Evolutionary conservation across 306 rosid genomes (phyloP), one percentile per base, ranked within the genome.

Genomic region (Elaeagnus macrophylla): DNA sequence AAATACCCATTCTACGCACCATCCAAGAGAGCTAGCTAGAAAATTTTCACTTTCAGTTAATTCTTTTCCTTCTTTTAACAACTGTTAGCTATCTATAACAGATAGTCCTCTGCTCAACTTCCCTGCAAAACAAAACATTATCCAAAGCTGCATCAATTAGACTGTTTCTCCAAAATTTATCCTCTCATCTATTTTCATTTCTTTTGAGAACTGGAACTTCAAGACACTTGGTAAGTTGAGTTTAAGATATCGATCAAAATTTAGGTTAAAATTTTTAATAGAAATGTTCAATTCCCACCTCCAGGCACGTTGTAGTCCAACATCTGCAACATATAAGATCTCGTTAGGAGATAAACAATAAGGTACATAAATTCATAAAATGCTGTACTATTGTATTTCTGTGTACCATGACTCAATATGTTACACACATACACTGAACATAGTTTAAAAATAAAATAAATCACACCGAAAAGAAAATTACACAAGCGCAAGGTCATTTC

Each of bases 241-340:
- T 9, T 3, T 4, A 14, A 51, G 12, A 36, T 56, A 46, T 66
- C 56, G 39, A 39, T 73, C 37, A 43, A 59, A 38, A 67, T 64
- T 52, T 51, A 15, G 3, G 48, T 12, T 18, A 38, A 50, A 3
- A 48, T 46, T 13, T 56, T 49, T 20, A 20, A 20, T 25, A n/a
- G 11, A 54, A 50, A 37, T 65, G 35, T 46, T 56, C 10, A 61
- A 61, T 47, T 52, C 81, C 52, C 62, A 84, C 96, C 96, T 84
- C 90, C 88, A 49, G 85, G 94, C 65, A 88, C 96, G 79, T 84
- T 88, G 85, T 88, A 88, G 77, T 84, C 96, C 81, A 82, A 74
- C 96, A 88, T 82, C 81, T 75, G 81, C 11, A 44, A 37, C 32
- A 20, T 53, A 10, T 39, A 13, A 58, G n/a, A 44, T 61, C 32